Base-by-base conservation (phyloP, 495 filamentous ascomycete genomes). In the Aspergillus olivimuriae region DNA sequence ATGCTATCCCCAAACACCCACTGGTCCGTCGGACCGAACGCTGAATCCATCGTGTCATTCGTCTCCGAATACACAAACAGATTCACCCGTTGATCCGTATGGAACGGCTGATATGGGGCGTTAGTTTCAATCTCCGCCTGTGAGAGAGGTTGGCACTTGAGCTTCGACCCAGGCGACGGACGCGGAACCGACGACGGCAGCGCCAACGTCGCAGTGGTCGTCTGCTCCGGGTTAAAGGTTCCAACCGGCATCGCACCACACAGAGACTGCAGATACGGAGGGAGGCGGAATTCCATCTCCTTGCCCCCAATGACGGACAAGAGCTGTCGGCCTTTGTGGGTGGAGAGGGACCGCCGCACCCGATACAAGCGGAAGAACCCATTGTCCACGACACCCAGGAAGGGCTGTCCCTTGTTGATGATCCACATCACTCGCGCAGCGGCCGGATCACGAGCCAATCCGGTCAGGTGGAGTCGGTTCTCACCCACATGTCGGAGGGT, bases 71-170 rank as follows among this genome's bases (percentile, higher is more conserved):
- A 87, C 12, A 83, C 70, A 51, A 78, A 82, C 11, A 94, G 62
- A 21, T 71, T 76, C 24, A 95, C 84, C 8, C 89, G 77, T 15
- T 80, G 77, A 50, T 95, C 89, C 0, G 87, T 90, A 56, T 94
- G 88, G 66, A 95, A 94, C 0, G 90, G 88, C 47, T 89, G 86
- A 45, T 90, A 95, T 2, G 88, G 83, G 6, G 87, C 83, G 48
- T 88, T 92, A 1, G 89, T 92, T 58, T 96, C 90, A 47, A 95
- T 91, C 66, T 96, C 90, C 2, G 89, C 86, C 50, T 89, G 83
- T 4, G 87, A 87, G 39, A 94, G 62, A 2, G 75, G 74, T 46
- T 79, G 72, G 17, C 62, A 62, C 30, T 68, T 62, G 14, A 57
- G 23, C 39, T 65, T 69, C 7, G 47, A 51, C 15, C 53, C 39